Base-by-base conservation (phyloP, 345 rosid genomes). In the Acer yangbiense region DNA sequence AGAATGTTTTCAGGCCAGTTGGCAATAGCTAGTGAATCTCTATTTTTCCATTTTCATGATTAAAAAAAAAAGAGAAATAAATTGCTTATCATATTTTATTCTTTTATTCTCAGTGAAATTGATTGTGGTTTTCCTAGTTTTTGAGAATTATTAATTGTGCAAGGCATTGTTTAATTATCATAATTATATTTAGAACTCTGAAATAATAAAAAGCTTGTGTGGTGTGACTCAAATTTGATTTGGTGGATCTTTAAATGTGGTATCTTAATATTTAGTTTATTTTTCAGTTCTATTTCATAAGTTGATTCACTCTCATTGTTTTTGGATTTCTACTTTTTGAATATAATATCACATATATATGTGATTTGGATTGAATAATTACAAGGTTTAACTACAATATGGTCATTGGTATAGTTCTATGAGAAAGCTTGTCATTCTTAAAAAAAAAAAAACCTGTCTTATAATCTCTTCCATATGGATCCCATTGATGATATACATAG, bases 401-500 rank as follows among this genome's bases (percentile, higher is more conserved):
- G 54, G 65, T 69, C 54, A 21, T 23, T 41, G 74, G 43, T 82
- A 77, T 81, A 95, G 99, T 93, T 93, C 55, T 95, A 95, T 78
- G 99, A 95, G 80, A 82, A 90, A 82, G 81, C 90, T 84, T 85
- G 93, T 92, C 17, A 82, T 84, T 84, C 87, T 88, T 73, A 85
- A 89, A 85, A 95, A 90, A 83, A 92, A 89, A 74, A 90, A 29
- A 29, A 29, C 32, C 23, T 76, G 80, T 86, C 54, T 73, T 95
- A 80, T 84, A 81, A 83, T 87, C 93, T 85, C 93, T 95, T 82
- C 98, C 98, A 69, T 74, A 91, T 29, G 75, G 94, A 95, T 87
- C 95, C 93, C 64, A 86, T 82, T 77, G 89, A 81, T 78, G 92
- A 91, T 78, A 90, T 92, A 79, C 88, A 70, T 55, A 82, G 71